phyloP scores from a whole-genome alignment of 177 flowering plant genomes.

The Viscum album region DNA sequence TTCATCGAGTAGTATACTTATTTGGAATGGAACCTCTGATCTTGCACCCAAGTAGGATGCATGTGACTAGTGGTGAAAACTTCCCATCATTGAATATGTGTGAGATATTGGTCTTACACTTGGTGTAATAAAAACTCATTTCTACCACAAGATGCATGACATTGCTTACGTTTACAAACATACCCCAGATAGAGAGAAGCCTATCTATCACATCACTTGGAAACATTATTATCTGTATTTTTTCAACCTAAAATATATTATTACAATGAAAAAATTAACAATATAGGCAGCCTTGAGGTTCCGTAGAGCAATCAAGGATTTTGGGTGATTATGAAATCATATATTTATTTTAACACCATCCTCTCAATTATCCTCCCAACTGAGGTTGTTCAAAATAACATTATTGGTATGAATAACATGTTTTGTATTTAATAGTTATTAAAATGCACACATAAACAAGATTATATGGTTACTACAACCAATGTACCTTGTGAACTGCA shows the following conservation, averaged over 20 bases:
- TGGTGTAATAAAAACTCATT: constrained; percentile 64
- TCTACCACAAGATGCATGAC: constrained; percentile 70
- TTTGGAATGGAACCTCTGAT: constrained; percentile 62
- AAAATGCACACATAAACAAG: too few species aligned
- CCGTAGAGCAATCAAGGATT: constrained; percentile 70
- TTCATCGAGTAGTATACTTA: constrained; percentile 54
- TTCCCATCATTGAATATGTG: constrained; percentile 87
- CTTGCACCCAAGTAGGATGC: constrained; percentile 61
- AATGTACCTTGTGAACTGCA: constrained; percentile 69
- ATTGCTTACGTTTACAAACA: constrained; percentile 79
- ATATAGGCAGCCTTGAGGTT: constrained; percentile 90
- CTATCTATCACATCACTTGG: constrained; percentile 41
- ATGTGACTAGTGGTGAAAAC: constrained; percentile 70
- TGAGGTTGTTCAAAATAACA: constrained; percentile 7
- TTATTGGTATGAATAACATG: too few species aligned
- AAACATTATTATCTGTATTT: constrained; percentile 4
- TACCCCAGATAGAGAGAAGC: constrained; percentile 86
- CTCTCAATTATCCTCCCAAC: constrained; percentile 20
- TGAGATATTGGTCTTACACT: constrained; percentile 48
- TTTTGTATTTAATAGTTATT: too few species aligned
- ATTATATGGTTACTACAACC: not conserved
- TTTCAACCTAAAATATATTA: constrained; percentile 1
- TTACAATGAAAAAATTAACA: constrained; percentile 30
- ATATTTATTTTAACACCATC: constrained; percentile 47
- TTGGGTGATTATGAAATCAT: constrained; percentile 61